Percentiles rank a stretch among this genome's conserved stretches.
phyloP scores from a whole-genome alignment of 208 protist genomes.

The Acanthamoeba culbertsoni region DNA sequence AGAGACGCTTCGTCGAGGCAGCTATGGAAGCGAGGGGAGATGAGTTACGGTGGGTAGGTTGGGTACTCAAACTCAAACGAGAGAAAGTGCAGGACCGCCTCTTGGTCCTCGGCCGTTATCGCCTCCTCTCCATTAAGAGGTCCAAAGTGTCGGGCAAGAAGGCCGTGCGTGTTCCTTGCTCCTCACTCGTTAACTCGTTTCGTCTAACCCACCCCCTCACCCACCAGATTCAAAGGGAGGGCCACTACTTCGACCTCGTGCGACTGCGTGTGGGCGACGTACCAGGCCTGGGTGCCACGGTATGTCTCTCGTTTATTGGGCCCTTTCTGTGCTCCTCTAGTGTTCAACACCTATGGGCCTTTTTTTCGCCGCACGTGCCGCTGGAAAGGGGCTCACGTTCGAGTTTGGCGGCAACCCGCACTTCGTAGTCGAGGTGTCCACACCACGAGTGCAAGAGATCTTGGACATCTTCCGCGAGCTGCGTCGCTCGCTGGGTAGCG shows the following conservation, averaged over 20 bases:
- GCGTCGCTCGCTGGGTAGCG: neutral
- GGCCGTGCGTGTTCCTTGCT: neutral
- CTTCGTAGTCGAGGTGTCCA: neutral
- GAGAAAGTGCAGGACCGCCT: slow-evolving; percentile 39
- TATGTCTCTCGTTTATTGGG: neutral
- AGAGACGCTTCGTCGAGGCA: neutral
- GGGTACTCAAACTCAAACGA: slow-evolving; percentile 49
- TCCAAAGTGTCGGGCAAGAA: slow-evolving; percentile 43
- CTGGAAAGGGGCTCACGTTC: neutral
- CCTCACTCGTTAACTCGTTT: neutral
- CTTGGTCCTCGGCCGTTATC: slow-evolving; percentile 12
- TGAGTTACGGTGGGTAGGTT: neutral
- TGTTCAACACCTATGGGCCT: neutral
- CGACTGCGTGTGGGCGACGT: neutral
- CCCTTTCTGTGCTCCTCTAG: neutral
- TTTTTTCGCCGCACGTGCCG: neutral
- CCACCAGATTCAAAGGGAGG: neutral
- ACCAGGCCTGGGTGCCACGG: neutral
- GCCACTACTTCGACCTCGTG: neutral
- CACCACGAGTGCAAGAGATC: neutral
- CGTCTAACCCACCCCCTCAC: neutral
- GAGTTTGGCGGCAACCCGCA: neutral
- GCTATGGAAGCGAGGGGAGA: neutral
- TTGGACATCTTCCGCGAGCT: neutral
- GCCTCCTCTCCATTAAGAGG: slow-evolving; percentile 14